Base-by-base conservation (phyloP, 768 basidiomycete genomes). In the Strobilomyces dryophilus region DNA sequence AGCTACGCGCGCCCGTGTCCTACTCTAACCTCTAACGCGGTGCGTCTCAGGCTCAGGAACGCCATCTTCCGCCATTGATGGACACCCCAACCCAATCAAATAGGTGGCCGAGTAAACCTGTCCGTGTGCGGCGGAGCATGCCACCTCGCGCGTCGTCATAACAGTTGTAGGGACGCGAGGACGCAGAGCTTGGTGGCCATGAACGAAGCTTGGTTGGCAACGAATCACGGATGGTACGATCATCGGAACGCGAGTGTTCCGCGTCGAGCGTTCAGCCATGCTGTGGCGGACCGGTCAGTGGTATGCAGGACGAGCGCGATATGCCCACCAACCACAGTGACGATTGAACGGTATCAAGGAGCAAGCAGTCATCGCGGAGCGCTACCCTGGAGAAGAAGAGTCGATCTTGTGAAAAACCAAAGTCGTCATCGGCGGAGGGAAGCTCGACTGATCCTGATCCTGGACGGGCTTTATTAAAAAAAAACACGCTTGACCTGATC, bases 351-450 rank as follows among this genome's bases (percentile, higher is more conserved):
- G 29, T 29, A 9, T 29, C 9, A 9, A 1, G 29, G 24, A 24
- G 24, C 24, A 4, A 24, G 29, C 8, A 9, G 29, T 29, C 29
- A 6, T 54, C 46, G 46, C 12, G 26, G 56, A 43, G 37, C 14
- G 45, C 14, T 43, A 18, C 29, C 36, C 39, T 24, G 4, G 24
- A 24, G 14, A 47, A 57, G 18, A 58, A 41, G 51, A 27, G 46
- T 35, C 27, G 4, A 21, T 35, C 32, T 36, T 49, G 45, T 60
- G 52, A 27, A 32, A 31, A 32, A 31, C 12, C 18, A 9, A 27
- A 17, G 24, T 44, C 34, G 39, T 45, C 27, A 49, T 58, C 59
- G 60, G 59, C 60, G 58, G 59, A 57, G 21, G 39, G 27, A 52
- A 14, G 54, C 15, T 0, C 26, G 31, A 10, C 29, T 29, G n/a